Evolutionary conservation across 2,329 filamentous ascomycete genomes (phyloP), one percentile per base, ranked within the genome.

Genomic region (Dactylellina cionopaga): DNA sequence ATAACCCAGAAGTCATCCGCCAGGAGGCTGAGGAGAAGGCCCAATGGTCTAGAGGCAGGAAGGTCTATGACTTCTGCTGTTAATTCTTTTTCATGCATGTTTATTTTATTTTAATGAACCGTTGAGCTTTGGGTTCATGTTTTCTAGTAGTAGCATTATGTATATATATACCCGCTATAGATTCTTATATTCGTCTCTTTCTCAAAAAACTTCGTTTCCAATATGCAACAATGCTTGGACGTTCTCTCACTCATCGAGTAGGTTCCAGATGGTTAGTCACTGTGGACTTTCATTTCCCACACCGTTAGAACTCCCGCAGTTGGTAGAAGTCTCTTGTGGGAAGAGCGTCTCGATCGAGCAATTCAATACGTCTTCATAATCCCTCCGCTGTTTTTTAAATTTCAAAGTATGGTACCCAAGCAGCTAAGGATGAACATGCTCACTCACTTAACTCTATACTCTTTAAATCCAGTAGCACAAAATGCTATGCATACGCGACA

Each of bases 21-120:
- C 62, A 74, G 17, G 69, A 74, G 35, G 62, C 63, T 10, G 69
- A 74, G 46, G 69, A 74, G 47, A 74, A 63, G 55, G 63, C 60
- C 9, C 46, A 62, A 35, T 74, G 69, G 69, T 68, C 60, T 15
- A 35, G 46, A 2, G 47, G 35, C 5, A 74, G 46, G 62, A 66
- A 22, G 31, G 51, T 43, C 15, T 74, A 68, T 22, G 56, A 74
- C 41, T 68, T 54, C 62, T 68, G 60, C 52, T 74, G 69, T 46
- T 74, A 68, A 39, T 33, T 31, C n/a, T 15, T 3, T 41, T 7
- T 46, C n/a, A 3, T 56, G 24, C 51, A 51, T 27, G 22, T 19
- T 55, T 43, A 9, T 43, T 4, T 58, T 44, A 19, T 19, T 31
- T 29, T 43, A n/a, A n/a, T n/a, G n/a, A n/a, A n/a, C n/a, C n/a